These are phyloP conservation scores for Scheffersomyces lignosus DNA, from an alignment of 805 yeast species.

Conservation along the genomic window DNA sequence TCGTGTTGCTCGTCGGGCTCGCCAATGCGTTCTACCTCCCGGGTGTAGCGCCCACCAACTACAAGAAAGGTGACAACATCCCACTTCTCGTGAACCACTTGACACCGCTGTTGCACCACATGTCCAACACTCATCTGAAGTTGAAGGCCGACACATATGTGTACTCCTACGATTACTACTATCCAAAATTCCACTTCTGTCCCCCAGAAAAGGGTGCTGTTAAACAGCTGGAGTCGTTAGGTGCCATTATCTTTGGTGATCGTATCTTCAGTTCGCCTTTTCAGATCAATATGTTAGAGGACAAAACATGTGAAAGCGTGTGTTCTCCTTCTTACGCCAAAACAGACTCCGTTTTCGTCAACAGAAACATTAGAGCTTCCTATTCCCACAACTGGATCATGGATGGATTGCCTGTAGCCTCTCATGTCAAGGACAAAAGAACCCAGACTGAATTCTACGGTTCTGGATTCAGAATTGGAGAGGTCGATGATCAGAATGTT, in stretches of 20 bases:
- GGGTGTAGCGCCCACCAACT: conserved; percentile 94
- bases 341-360: conserved; percentile 72
- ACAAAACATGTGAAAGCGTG: conserved; percentile 63
- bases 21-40: conserved; percentile 79
- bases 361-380: conserved; percentile 75
- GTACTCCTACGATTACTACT: conserved; percentile 81
- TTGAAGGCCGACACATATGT: conserved; percentile 53
- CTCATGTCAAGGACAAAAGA: conserved; percentile 52
- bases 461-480: conserved; percentile 80
- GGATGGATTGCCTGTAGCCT: conserved; percentile 94
- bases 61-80: conserved; percentile 66
- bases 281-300: conserved; percentile 72
- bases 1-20: conserved; percentile 18
- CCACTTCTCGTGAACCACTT: conserved; percentile 86
- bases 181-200: conserved; percentile 82
- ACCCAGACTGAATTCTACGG: conserved; percentile 68
- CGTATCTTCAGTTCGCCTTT: conserved; percentile 93
- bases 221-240: conserved; percentile 86
- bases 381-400: conserved; percentile 90
- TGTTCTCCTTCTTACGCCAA: conserved; percentile 64
- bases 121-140: conserved; percentile 20
- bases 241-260: conserved; percentile 93
- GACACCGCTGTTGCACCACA: conserved; percentile 66
- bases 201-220: conserved; percentile 62
- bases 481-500: conserved; percentile 52